phyloP scores from a whole-genome alignment of 805 yeast genomes.

The Wickerhamiella azymoides region DNA sequence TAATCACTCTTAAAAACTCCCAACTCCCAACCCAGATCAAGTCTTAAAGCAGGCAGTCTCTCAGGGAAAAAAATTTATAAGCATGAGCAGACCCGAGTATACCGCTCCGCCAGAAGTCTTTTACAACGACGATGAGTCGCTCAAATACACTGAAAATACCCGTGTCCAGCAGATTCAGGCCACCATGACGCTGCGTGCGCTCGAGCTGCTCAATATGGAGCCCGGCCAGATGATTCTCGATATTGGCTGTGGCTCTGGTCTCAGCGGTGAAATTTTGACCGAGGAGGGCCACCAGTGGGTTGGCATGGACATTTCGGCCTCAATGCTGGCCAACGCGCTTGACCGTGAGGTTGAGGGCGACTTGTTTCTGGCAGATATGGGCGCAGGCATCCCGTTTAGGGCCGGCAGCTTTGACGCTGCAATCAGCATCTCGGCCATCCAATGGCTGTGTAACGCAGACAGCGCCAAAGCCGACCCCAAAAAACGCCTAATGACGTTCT shows the following conservation, averaged over 20 bases:
- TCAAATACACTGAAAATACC: constrained; percentile 79
- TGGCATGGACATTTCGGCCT: constrained; percentile 92
- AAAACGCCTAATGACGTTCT: constrained; percentile 63
- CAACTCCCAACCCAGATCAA: no score
- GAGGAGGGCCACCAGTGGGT: constrained; percentile 93
- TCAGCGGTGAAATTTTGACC: constrained; percentile 83
- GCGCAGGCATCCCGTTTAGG: constrained; percentile 85
- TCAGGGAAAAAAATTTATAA: not conserved
- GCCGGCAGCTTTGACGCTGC: constrained; percentile 97
- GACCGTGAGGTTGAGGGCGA: constrained; percentile 93
- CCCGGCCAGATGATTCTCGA: constrained; percentile 60
- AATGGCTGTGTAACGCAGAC: constrained; percentile 97
- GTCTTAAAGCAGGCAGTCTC: no score
- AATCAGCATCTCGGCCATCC: constrained; percentile 85
- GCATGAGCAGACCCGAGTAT: constrained; percentile 92
- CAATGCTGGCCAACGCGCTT: constrained; percentile 88
- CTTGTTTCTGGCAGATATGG: constrained; percentile 81
- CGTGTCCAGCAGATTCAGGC: constrained; percentile 99
- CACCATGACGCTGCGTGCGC: constrained; percentile 86
- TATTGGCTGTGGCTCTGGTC: constrained; percentile 94
- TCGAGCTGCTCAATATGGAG: constrained; percentile 70
- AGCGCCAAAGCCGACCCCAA: constrained; percentile 70
- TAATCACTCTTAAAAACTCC: no score
- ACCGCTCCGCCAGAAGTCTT: constrained; percentile 94
- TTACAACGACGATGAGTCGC: constrained; percentile 80